Conservation (phyloP, 257 asterid species). For the Solanum habrochaites region DNA sequence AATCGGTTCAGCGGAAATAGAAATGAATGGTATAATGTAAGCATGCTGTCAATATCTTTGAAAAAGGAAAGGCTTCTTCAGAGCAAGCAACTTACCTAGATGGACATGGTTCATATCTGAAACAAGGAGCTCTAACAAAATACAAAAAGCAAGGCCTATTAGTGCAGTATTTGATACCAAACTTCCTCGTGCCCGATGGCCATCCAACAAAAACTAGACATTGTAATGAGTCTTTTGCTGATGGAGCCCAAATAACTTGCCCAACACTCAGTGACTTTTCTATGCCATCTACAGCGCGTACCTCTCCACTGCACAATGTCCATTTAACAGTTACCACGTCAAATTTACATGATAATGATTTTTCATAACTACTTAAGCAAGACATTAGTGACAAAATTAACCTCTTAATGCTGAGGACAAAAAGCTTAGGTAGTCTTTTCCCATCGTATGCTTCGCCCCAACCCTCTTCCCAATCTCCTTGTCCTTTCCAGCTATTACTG, state of each 20-base stretch:
- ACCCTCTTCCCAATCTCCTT: constrained; percentile 90
- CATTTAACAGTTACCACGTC: background rate
- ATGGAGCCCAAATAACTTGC: constrained; percentile 89
- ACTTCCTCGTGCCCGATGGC: constrained; percentile 70
- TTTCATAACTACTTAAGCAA: background rate
- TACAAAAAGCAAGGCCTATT: constrained; percentile 83
- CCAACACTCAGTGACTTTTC: constrained; percentile 67
- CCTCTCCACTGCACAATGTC: constrained; percentile 67
- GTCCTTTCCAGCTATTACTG: constrained; percentile 70
- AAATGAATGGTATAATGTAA: background rate
- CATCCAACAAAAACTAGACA: constrained; percentile 81
- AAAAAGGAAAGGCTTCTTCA: background rate
- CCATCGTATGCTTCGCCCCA: constrained; percentile 98
- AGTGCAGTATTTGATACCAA: constrained; percentile 74
- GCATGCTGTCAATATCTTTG: background rate
- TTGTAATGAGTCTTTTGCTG: constrained; percentile 27
- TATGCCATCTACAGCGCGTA: constrained; percentile 33
- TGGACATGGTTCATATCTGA: constrained; percentile 23
- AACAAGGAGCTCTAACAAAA: constrained; percentile 55
- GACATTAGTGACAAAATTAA: background rate
- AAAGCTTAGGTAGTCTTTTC: constrained; percentile 79
- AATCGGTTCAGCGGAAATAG: background rate
- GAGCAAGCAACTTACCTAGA: constrained; percentile 17
- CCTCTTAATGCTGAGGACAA: constrained; percentile 58
- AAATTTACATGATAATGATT: background rate